These are phyloP conservation scores for Cyclotella kingstonii DNA, from an alignment of 108 stramenopile genomes.

Conservation along the genomic window DNA sequence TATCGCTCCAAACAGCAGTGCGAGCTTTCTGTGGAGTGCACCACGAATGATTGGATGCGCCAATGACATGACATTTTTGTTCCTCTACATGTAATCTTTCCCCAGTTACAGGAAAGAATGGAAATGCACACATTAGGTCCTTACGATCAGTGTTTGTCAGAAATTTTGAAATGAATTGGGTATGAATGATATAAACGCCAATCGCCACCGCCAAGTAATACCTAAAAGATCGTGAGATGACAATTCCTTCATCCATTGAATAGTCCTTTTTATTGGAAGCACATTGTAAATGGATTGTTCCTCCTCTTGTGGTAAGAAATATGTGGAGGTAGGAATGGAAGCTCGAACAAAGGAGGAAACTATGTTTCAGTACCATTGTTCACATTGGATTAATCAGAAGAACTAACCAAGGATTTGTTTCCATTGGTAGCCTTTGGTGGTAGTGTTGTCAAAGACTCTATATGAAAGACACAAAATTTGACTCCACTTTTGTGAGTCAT, in stretches of 20 bases:
- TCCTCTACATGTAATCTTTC: neutral
- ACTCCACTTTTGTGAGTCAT: too few relatives aligned
- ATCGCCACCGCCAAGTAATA: constrained; percentile 48
- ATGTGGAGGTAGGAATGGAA: too few relatives aligned
- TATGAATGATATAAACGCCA: constrained; percentile 41
- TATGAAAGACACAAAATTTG: too few relatives aligned
- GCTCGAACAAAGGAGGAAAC: too few relatives aligned
- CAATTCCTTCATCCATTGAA: constrained; percentile 30
- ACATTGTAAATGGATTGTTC: too few relatives aligned
- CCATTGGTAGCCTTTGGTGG: too few relatives aligned
- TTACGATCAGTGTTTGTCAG: neutral
- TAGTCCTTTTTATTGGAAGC: constrained; percentile 28
- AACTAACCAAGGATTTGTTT: too few relatives aligned
- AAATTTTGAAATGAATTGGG: constrained; percentile 28
- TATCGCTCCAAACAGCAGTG: constrained; percentile 19
- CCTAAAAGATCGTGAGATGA: constrained; percentile 41
- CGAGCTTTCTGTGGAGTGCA: constrained; percentile 40
- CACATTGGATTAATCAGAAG: too few relatives aligned
- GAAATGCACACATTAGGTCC: constrained; percentile 18
- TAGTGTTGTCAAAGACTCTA: too few relatives aligned
- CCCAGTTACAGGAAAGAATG: neutral
- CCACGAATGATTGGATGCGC: constrained; percentile 36
- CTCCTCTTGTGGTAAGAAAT: too few relatives aligned
- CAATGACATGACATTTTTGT: constrained; percentile 27
- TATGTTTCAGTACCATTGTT: too few relatives aligned